A percentile compares a stretch with the other conserved stretches of the same genome.
Conservation (phyloP, 1,139 yeast species). For the Lodderomyces orthopsilosis region DNA sequence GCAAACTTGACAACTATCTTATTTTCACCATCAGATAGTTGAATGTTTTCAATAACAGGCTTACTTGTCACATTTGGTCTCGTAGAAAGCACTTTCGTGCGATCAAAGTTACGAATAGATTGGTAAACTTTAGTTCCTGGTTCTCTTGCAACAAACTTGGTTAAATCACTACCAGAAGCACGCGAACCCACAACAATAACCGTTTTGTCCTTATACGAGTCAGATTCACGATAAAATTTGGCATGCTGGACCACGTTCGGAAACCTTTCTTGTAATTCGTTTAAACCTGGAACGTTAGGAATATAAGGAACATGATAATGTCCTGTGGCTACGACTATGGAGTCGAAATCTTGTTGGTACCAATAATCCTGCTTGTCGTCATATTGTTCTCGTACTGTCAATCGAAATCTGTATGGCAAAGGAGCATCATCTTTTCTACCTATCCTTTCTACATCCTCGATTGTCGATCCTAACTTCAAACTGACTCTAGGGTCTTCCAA, state of each 20-base stretch:
- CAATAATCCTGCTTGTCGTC: conserved; percentile 20
- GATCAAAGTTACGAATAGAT: conserved; percentile 23
- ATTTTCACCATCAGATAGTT: conserved; percentile 4
- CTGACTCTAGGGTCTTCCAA: conserved; percentile 17
- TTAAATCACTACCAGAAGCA: conserved; percentile 45
- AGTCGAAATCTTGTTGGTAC: conserved; percentile 26
- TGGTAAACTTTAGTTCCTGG: conserved; percentile 26
- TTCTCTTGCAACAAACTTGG: conserved; percentile 23
- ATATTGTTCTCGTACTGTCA: conserved; percentile 30
- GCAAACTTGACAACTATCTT: conserved; percentile 25
- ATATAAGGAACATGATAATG: conserved; percentile 35
- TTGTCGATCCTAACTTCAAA: conserved; percentile 31
- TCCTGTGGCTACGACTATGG: conserved; percentile 31
- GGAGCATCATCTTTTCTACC: conserved; percentile 11
- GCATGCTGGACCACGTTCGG: conserved; percentile 38
- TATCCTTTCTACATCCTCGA: conserved; percentile 35
- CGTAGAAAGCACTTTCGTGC: conserved; percentile 17
- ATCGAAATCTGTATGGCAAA: conserved; percentile 24
- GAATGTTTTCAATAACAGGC: conserved; percentile 23
- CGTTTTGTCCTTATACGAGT: conserved; percentile 26
- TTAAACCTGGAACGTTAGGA: conserved; percentile 39
- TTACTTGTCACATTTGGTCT: conserved; percentile 21
- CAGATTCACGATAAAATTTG: conserved; percentile 33
- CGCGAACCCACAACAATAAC: conserved; percentile 44
- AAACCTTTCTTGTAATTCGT: conserved; percentile 24